phyloP scores from a whole-genome alignment of 1,284 basidiomycete species.

The Ustilago hordei region DNA sequence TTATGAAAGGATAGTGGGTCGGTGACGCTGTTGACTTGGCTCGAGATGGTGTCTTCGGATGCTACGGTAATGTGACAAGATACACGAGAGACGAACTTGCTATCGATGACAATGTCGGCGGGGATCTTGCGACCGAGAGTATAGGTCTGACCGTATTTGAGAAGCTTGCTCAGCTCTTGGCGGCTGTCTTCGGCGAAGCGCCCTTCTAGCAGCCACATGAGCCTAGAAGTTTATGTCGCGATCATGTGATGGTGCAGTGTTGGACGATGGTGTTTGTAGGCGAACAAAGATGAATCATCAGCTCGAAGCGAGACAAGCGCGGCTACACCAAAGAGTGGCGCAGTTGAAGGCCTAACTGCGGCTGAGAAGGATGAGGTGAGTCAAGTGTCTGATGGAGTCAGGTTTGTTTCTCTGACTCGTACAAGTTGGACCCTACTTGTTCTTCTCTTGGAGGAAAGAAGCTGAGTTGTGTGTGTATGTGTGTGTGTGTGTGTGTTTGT shows the following conservation, averaged over 20 bases:
- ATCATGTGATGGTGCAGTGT: not conserved
- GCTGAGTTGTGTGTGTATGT: not conserved
- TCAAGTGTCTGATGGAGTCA: not conserved
- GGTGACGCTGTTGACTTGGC: not conserved
- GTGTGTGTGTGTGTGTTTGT: no score
- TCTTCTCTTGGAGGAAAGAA: not conserved
- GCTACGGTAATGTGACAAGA: slow-evolving; percentile 47
- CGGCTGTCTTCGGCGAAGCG: slow-evolving; percentile 51
- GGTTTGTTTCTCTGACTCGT: not conserved
- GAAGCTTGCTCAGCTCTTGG: slow-evolving; percentile 42
- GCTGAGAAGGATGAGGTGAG: not conserved
- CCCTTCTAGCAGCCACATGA: slow-evolving; percentile 58
- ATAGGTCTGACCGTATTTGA: slow-evolving; percentile 58
- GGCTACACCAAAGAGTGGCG: no score
- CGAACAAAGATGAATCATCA: not conserved
- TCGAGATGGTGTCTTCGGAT: slow-evolving; percentile 19
- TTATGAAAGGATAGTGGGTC: slow-evolving; percentile 31
- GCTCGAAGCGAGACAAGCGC: no score
- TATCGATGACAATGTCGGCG: slow-evolving; percentile 57
- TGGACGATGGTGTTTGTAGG: not conserved
- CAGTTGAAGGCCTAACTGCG: not conserved
- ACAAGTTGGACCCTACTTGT: slow-evolving; percentile 16
- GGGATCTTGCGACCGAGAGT: slow-evolving; percentile 58
- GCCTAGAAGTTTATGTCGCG: not conserved
- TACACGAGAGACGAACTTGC: slow-evolving; percentile 54